Conservation (phyloP, 1,284 basidiomycete genomes). For the Moniliophthora roreri region DNA sequence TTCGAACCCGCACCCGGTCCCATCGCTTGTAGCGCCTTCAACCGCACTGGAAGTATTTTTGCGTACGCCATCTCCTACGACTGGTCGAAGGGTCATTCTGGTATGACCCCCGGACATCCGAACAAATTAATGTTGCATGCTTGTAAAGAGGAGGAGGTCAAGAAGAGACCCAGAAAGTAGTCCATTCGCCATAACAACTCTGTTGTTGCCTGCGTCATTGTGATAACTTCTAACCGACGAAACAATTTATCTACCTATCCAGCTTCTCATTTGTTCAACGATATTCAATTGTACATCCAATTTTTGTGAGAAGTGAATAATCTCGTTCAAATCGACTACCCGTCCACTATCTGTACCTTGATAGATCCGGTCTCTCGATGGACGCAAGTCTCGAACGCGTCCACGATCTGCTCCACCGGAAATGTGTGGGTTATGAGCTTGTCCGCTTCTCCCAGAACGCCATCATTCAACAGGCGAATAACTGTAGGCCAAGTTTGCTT, state of each 20-base stretch:
- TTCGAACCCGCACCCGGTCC: constrained; percentile 72
- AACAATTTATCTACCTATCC: not conserved
- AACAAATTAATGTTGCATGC: constrained; percentile 92
- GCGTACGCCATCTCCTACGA: constrained; percentile 90
- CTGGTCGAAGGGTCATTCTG: constrained; percentile 88
- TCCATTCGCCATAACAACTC: not conserved
- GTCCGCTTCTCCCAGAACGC: constrained; percentile 48
- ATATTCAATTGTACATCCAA: too few relatives aligned
- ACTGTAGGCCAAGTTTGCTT: constrained; percentile 45
- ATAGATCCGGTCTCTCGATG: constrained; percentile 28
- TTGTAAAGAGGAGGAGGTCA: constrained; percentile 88
- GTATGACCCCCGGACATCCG: constrained; percentile 77
- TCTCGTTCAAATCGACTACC: too few relatives aligned
- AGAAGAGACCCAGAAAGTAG: constrained; percentile 61
- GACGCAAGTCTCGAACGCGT: constrained; percentile 49
- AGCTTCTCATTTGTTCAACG: too few relatives aligned
- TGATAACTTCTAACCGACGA: not conserved
- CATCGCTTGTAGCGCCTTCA: constrained; percentile 78
- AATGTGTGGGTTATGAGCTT: constrained; percentile 58
- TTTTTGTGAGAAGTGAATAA: too few relatives aligned
- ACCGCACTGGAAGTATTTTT: constrained; percentile 83
- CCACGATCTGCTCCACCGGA: constrained; percentile 46
- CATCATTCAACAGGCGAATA: constrained; percentile 44
- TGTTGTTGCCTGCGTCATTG: not conserved
- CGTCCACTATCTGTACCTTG: constrained; percentile 23